Evolutionary conservation across 495 filamentous ascomycete species (phyloP), one percentile per base, ranked within the genome.

Genomic region (Hypomontagnella monticulosa): DNA sequence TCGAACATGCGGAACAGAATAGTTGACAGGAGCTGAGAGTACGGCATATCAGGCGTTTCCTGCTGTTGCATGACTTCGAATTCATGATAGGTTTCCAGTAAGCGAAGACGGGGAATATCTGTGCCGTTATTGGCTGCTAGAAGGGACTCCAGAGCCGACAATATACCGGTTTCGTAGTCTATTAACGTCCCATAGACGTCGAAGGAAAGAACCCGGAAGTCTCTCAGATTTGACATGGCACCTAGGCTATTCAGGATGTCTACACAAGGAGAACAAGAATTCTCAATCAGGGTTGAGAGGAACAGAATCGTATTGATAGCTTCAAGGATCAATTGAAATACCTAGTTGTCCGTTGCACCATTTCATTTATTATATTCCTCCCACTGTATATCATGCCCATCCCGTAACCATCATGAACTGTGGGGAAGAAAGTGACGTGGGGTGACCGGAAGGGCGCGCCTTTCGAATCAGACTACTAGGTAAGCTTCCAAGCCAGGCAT

Each of bases 121-220:
- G 46, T 48, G 33, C 46, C 30, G 18, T 46, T 46, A 40, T 57
- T 57, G 32, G 57, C 20, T n/a, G 6, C 19, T 11, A 61, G 56
- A 27, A 61, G 55, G n/a, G 52, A 41, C 33, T 61, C 27, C 1
- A 69, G 48, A 15, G 56, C 27, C 34, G 63, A 56, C 33, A 61
- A 23, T 32, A 61, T 57, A 19, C 57, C 42, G 41, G 51, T 55
- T 73, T 89, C 82, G 83, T 85, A 88, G 73, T 90, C 87, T 46
- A 91, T 84, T 7, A 90, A 80, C 0, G 89, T 91, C 57, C 87
- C 87, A 67, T 89, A 91, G 44, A 62, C 58, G 32, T 54, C 53
- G 23, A 67, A 62, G 8, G 80, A 91, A 80, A 93, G 85, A 54
- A 73, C 64, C 30, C 71, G 66, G 67, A 73, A 78, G 53, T 60